Base-by-base conservation (phyloP, 1,284 basidiomycete species). In the Cerrena zonata region DNA sequence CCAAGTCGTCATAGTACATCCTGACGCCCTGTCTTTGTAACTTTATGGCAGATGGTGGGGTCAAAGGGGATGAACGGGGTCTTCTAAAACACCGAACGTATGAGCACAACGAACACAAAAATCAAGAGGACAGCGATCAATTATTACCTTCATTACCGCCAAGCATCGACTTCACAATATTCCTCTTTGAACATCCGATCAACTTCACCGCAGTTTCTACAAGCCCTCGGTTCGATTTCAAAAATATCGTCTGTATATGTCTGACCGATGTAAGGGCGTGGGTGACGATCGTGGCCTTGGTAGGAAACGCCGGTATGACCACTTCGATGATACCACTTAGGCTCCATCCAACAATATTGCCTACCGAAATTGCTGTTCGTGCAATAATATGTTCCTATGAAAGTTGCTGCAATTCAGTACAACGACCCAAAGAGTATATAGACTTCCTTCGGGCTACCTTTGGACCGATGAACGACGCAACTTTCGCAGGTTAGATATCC, bases 331-430 rank as follows among this genome's bases (percentile, higher is more conserved):
- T 68, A 71, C 59, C 59, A 66, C 27, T 55, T 51, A 11, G 67
- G 66, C 21, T 59, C 60, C 55, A 59, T 61, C 30, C 50, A 46
- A 53, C 70, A 73, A 52, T 73, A 71, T 12, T 53, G 53, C 27
- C 61, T 49, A 13, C 69, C 69, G 47, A 72, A 70, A 51, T 73
- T 71, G 11, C 60, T 63, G 45, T 63, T 62, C 10, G 59, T 59
- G 56, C 71, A 72, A 51, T 69, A 69, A 59, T 69, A 71, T 10
- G 69, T 69, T n/a, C 69, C 68, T 70, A 48, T 48, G 30, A 4
- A 47, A 27, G 44, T 47, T n/a, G 27, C 25, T 12, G 41, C 24
- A 22, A 30, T 18, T 43, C 26, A 30, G 48, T 25, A 48, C 18
- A 13, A n/a, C n/a, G 36, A 18, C 37, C n/a, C 12, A 30, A 22